Evolutionary conservation across 345 rosid species (phyloP), one percentile per base, ranked within the genome.

Genomic region (Linum usitatissimum): DNA sequence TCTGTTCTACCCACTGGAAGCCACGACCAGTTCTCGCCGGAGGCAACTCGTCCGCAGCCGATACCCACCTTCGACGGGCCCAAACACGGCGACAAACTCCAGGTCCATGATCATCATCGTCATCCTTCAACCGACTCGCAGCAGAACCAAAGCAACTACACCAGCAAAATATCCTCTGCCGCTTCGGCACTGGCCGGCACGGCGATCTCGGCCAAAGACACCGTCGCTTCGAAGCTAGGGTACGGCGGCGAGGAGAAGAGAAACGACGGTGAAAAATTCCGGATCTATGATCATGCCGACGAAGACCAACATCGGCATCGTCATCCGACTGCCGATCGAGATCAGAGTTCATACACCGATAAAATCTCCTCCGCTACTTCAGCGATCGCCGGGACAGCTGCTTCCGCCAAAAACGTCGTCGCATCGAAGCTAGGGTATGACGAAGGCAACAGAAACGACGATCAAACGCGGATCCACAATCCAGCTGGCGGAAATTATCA

Each of bases 21-120:
- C 73, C 93, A 87, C 62, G 82, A 68, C 56, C 90, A 84, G 9
- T 83, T 81, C 73, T 81, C 87, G 18, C 80, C 83, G 4, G 85
- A 73, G 13, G 73, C 74, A 23, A n/a, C 60, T 28, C 42, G 69
- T 1, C 68, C 71, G 6, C 21, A 53, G 36, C 53, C 53, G 3
- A 17, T 18, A 3, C 12, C 3, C 7, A 21, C 74, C n/a, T 59
- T 34, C 1, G 66, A 68, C 18, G 66, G 28, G 6, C 31, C 71
- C 48, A 12, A 39, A 55, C 55, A 45, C 20, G 45, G 9, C 9
- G 51, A 45, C 2, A 45, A 45, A 12, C 18, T 18, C 4, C 57
- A 57, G 36, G 51, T 55, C 9, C 3, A 40, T 19, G 58, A 72
- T 14, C 28, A 23, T 23, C 28, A 23, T 23, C 28, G 2, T 23